A percentile compares a stretch with the other conserved stretches of the same genome.
These are phyloP conservation scores for Picochlorum sp. DNA, from an alignment of 139 green algal genomes.

Conservation along the genomic window DNA sequence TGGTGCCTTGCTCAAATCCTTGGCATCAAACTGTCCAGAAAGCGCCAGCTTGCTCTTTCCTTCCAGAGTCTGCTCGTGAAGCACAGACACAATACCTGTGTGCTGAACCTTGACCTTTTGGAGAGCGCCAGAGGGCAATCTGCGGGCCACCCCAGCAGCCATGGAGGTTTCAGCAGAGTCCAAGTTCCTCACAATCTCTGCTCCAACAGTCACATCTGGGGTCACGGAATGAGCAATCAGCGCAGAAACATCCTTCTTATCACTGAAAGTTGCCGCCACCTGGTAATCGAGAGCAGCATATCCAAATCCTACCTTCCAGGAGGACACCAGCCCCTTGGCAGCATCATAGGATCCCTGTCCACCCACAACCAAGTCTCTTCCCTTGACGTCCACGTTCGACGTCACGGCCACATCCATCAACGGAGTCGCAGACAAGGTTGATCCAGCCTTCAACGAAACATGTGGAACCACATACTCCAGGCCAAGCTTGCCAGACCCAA, in stretches of 20 bases:
- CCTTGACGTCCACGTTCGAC: not conserved
- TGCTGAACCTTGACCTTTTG: constrained; percentile 43
- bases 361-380: constrained; percentile 25
- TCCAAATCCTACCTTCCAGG: constrained; percentile 27
- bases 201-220: constrained; percentile 24
- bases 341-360: constrained; percentile 35
- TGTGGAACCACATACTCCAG: constrained; percentile 41
- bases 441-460: constrained; percentile 26
- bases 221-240: constrained; percentile 30
- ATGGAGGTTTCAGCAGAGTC: constrained; percentile 12
- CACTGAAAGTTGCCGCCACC: constrained; percentile 18
- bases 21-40: constrained; percentile 32
- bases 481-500: constrained; percentile 24
- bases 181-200: constrained; percentile 30
- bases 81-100: constrained; percentile 24
- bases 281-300: constrained; percentile 44
- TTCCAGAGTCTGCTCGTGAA: constrained; percentile 25
- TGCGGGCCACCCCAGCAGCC: constrained; percentile 3
- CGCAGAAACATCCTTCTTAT: constrained; percentile 23
- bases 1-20: constrained; percentile 33
- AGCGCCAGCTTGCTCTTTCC: constrained; percentile 31
- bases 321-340: constrained; percentile 32
- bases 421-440: constrained; percentile 30
- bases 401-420: constrained; percentile 34
- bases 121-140: constrained; percentile 25